phyloP scores from a whole-genome alignment of 2,329 filamentous ascomycete species.

The Xylariaceae sp. region DNA sequence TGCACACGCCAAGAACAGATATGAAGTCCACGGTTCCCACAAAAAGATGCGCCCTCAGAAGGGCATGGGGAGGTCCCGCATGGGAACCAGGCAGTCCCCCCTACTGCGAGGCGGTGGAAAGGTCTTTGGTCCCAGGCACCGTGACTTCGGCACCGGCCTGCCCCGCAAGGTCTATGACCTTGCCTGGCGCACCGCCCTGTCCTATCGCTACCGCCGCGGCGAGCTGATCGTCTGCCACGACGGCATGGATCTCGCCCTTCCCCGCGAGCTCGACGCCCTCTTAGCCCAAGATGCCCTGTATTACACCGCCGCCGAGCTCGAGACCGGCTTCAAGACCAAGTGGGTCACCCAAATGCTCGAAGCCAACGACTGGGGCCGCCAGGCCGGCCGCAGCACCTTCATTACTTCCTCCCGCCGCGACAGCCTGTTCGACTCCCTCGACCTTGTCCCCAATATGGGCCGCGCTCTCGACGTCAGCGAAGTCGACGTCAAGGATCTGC shows the following conservation, averaged over 20 bases:
- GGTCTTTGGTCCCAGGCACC: constrained; percentile 81
- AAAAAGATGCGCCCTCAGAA: constrained; percentile 84
- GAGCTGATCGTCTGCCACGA: constrained; percentile 84
- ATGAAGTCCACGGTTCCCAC: constrained; percentile 78
- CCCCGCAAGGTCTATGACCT: constrained; percentile 91
- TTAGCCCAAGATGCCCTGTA: constrained; percentile 33
- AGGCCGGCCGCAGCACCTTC: constrained; percentile 68
- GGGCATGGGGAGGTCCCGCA: constrained; percentile 74
- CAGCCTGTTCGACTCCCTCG: constrained; percentile 64
- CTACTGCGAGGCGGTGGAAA: constrained; percentile 83
- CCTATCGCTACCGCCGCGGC: constrained; percentile 82
- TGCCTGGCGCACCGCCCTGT: constrained; percentile 90
- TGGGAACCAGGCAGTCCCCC: constrained; percentile 77
- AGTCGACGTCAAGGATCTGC: constrained; percentile 91
- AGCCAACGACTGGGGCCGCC: constrained; percentile 65
- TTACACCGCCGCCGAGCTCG: constrained; percentile 40
- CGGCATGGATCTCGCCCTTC: constrained; percentile 62
- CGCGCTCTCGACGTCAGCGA: constrained; percentile 67
- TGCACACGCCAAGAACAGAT: constrained; percentile 75
- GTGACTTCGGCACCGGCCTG: constrained; percentile 82
- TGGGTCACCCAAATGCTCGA: constrained; percentile 66
- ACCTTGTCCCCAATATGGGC: constrained; percentile 61
- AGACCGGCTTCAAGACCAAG: constrained; percentile 55
- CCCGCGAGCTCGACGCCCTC: constrained; percentile 45
- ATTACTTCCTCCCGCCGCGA: constrained; percentile 61